These are phyloP conservation scores for Eimeria sp. DNA, from an alignment of 169 alveolate species.

Conservation along the genomic window DNA sequence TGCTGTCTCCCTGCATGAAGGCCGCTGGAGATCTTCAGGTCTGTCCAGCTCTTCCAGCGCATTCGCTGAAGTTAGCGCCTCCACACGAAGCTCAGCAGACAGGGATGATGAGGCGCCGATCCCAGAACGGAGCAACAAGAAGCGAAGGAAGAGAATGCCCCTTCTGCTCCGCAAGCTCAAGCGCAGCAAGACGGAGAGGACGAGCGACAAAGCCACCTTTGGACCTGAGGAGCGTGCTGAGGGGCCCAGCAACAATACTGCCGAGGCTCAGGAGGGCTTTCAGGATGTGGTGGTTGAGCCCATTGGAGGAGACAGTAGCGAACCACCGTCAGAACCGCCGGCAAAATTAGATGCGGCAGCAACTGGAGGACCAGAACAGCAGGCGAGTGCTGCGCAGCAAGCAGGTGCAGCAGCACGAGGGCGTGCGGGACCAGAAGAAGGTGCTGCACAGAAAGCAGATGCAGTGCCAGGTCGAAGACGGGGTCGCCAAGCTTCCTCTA, in stretches of 20 bases:
- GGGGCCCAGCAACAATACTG: background rate
- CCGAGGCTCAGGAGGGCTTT: no score
- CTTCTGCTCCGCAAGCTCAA: background rate
- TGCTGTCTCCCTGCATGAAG: background rate
- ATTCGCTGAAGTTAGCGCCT: background rate
- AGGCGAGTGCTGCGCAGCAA: background rate
- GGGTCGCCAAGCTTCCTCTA: background rate
- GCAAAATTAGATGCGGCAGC: background rate
- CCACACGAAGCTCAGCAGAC: background rate
- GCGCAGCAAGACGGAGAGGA: background rate
- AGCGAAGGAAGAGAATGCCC: background rate
- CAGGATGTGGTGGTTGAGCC: no score
- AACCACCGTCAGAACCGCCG: no score
- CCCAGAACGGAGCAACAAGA: background rate
- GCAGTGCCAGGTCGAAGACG: background rate
- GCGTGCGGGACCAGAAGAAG: background rate
- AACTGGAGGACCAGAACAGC: background rate
- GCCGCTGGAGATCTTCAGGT: background rate
- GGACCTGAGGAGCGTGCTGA: background rate
- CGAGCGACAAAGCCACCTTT: background rate
- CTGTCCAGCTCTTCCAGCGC: background rate
- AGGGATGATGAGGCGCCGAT: background rate
- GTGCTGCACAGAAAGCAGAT: background rate
- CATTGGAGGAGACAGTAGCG: no score
- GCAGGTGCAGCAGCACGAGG: conserved; percentile 16